Conservation (phyloP, 371 early-diverging fungal genomes). For the Polyrhizophydium stewartii region DNA sequence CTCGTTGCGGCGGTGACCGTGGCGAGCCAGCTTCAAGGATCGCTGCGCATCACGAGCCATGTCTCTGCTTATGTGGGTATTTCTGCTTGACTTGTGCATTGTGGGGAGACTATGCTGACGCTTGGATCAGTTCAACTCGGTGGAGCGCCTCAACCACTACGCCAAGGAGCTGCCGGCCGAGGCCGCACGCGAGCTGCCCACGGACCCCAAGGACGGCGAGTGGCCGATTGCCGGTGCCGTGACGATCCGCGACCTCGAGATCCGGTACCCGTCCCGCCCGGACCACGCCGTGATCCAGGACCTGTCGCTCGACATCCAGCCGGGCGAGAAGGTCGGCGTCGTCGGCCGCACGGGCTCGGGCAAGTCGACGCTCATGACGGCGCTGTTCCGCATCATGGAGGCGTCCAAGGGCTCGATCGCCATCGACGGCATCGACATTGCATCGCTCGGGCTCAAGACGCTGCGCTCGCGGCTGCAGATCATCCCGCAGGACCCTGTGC, state of each 20-base stretch:
- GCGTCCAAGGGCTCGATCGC: slow-evolving; percentile 38
- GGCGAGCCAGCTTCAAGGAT: neutral
- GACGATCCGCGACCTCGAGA: slow-evolving; percentile 28
- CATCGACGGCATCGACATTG: slow-evolving; percentile 46
- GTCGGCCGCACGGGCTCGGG: slow-evolving; percentile 53
- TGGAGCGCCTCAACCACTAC: slow-evolving; percentile 54
- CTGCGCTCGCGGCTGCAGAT: slow-evolving; percentile 13
- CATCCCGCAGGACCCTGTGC: slow-evolving; percentile 45
- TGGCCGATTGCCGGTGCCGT: slow-evolving; percentile 59
- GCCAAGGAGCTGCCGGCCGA: slow-evolving; percentile 5
- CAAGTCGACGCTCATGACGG: slow-evolving; percentile 2
- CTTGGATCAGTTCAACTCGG: slow-evolving; percentile 25
- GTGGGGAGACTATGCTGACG: too few species aligned
- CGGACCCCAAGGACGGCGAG: slow-evolving; percentile 1
- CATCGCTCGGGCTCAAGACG: neutral
- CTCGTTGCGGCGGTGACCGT: neutral
- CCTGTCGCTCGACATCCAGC: slow-evolving; percentile 41
- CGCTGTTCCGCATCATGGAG: slow-evolving; percentile 47
- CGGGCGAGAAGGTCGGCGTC: slow-evolving; percentile 53
- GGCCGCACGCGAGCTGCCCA: neutral
- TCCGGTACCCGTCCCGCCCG: slow-evolving; percentile 6
- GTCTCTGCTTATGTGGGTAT: too few species aligned
- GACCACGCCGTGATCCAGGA: slow-evolving; percentile 33
- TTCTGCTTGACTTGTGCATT: too few species aligned
- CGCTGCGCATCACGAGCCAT: neutral